Conservation (phyloP, 2,329 filamentous ascomycete species). For the Colletotrichum sojae region DNA sequence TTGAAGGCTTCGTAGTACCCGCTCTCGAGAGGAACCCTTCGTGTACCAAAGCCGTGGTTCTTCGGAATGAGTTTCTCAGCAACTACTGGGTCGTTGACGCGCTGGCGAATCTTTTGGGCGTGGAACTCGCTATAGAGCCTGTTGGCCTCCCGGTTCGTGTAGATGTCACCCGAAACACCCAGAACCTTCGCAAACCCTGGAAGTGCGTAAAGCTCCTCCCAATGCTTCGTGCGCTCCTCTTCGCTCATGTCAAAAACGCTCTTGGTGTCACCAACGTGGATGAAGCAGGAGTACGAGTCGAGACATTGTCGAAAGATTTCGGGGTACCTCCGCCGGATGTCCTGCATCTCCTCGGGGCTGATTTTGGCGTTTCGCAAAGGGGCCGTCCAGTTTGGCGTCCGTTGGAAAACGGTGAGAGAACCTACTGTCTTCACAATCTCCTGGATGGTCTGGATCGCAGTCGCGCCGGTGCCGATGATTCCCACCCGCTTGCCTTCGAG, state of each 20-base stretch:
- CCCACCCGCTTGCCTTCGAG: constrained; percentile 46
- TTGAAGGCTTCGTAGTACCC: constrained; percentile 73
- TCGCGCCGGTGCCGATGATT: constrained; percentile 52
- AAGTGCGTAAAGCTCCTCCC: constrained; percentile 56
- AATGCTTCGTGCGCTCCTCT: constrained; percentile 53
- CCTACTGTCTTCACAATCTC: constrained; percentile 46
- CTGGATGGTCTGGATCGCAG: constrained; percentile 51
- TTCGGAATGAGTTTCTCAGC: constrained; percentile 71
- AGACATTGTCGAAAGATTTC: constrained; percentile 48
- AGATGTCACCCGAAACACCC: constrained; percentile 49
- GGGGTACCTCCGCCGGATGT: constrained; percentile 51
- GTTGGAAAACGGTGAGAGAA: constrained; percentile 50
- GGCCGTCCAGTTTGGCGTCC: constrained; percentile 55
- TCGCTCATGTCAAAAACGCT: constrained; percentile 47
- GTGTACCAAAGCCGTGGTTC: constrained; percentile 42
- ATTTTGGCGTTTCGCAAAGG: constrained; percentile 53
- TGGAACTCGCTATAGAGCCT: constrained; percentile 49
- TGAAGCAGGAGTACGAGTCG: constrained; percentile 47
- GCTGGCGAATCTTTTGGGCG: constrained; percentile 56
- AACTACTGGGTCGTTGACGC: constrained; percentile 65
- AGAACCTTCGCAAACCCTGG: constrained; percentile 56
- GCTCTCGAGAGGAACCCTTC: constrained; percentile 71
- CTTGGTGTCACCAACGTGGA: constrained; percentile 48
- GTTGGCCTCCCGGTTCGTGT: constrained; percentile 55
- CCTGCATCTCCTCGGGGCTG: constrained; percentile 54